Evolutionary conservation across 371 early-diverging fungal genomes (phyloP), one percentile per base, ranked within the genome.

Genomic region (Batkoa obscura): DNA sequence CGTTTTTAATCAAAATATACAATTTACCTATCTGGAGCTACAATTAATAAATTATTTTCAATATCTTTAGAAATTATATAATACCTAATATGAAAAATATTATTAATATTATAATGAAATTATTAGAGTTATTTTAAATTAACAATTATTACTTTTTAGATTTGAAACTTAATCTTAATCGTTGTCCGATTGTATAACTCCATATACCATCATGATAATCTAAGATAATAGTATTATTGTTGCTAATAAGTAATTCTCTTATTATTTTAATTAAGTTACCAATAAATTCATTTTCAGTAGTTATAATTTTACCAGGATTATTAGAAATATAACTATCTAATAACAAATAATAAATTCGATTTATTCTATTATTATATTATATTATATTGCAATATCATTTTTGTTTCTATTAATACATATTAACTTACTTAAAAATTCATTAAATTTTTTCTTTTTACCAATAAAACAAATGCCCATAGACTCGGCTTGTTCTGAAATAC

Each of bases 391-490:
- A 23, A 23, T 23, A 23, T 23, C 23, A 23, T 23, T 23, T 23
- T 23, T 23, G 23, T 23, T 23, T 23, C 23, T 23, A 23, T 23
- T 23, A 23, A 23, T 23, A 23, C 23, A 23, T n/a, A 13, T 6
- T 35, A 36, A 79, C 63, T 78, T 66, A 51, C 74, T 72, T 46
- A 95, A 58, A 60, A 95, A 95, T 10, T 79, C 76, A 2, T 78
- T 74, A 67, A 91, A 94, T 10, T 68, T 62, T 8, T 69, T 72
- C 1, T 83, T 72, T 59, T 89, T 81, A 0, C 94, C 94, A 2
- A 95, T 83, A 74, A 95, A 94, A 58, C 96, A 95, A 17, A 95
- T 88, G 0, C 96, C 96, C 90, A 91, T 89, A 62, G 88, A 88
- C 61, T 95, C 96, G 39, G 74, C 75, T 66, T 90, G 90, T 6